Evolutionary conservation across 2,329 filamentous ascomycete genomes (phyloP), one percentile per base, ranked within the genome.

Genomic region (Dendryphion nanum): DNA sequence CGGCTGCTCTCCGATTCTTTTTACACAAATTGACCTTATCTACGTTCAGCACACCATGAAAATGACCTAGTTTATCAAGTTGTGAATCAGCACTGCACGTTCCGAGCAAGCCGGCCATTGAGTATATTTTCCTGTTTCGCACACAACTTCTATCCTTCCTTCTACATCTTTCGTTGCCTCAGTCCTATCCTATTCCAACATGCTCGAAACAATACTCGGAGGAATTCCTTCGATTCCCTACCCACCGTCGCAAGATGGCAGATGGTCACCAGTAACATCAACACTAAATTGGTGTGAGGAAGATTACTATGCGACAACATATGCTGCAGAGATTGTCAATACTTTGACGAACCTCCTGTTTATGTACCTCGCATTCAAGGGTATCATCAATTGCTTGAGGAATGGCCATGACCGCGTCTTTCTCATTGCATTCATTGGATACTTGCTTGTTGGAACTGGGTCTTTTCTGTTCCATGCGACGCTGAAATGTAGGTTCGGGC

Each of bases 301-400:
- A 79, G 85, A 88, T 48, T 86, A 86, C 66, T 85, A 85, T 70
- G 80, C 83, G 24, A 89, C 85, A 4, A 73, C 77, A 30, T 90
- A 89, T 59, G 77, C 81, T 31, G 86, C 86, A 23, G 86, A 90
- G 60, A 81, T 90, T 31, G 78, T 89, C 59, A 91, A 85, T 59
- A 86, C 87, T 3, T 55, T 90, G 20, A 95, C 89, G 21, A 95
- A 95, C 63, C 63, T 86, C 3, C 70, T 93, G 17, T 95, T 95
- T 65, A 74, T 95, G 52, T 86, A 77, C 63, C 77, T 95, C 15
- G 88, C 88, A 6, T 68, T 80, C 49, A 85, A 83, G 58, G 90
- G 90, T 17, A 79, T 93, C 45, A 69, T 73, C 38, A 89, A 82
- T 63, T 94, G 88, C 63, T 59, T 84, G 26, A 76, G 74, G 47